Conservation (phyloP, 768 basidiomycete species). For the Rhizopogon vinicolor region DNA sequence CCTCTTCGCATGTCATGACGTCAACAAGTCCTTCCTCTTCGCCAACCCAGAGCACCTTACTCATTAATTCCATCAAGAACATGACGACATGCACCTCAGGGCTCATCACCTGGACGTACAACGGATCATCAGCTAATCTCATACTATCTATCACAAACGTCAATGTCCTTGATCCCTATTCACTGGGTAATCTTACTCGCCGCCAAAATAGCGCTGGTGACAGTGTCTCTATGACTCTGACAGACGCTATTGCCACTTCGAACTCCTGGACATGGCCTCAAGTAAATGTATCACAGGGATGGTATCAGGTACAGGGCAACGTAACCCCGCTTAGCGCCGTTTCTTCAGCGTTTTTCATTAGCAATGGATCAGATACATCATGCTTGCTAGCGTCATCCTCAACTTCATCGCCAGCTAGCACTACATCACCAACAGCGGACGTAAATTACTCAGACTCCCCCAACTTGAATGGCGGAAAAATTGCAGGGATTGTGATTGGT, state of each 20-base stretch:
- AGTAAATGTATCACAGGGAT: conserved; percentile 45
- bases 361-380: conserved; percentile 30
- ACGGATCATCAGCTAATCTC: conserved; percentile 25
- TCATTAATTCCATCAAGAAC: conserved; percentile 19
- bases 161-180: conserved; percentile 14
- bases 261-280: conserved; percentile 36
- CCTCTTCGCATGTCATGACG: conserved; percentile 1
- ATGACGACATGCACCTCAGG: conserved; percentile 32
- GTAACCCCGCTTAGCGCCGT: not conserved
- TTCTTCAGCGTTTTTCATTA: conserved; percentile 32
- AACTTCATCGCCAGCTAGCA: not conserved
- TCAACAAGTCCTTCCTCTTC: conserved; percentile 6
- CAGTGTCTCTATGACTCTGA: conserved; percentile 21
- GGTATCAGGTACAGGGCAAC: conserved; percentile 35
- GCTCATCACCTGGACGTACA: conserved; percentile 36
- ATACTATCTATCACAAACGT: conserved; percentile 37
- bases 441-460: conserved; percentile 14
- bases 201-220: not conserved
- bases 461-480: conserved; percentile 33
- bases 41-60: conserved; percentile 12
- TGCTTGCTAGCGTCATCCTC: conserved; percentile 27
- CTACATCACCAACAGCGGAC: conserved; percentile 9
- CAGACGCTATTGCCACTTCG: conserved; percentile 17
- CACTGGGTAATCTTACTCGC: conserved; percentile 12
- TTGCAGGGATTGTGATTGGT: conserved; percentile 52